Conservation (phyloP, 257 asterid genomes). For the Handroanthus guayacan region DNA sequence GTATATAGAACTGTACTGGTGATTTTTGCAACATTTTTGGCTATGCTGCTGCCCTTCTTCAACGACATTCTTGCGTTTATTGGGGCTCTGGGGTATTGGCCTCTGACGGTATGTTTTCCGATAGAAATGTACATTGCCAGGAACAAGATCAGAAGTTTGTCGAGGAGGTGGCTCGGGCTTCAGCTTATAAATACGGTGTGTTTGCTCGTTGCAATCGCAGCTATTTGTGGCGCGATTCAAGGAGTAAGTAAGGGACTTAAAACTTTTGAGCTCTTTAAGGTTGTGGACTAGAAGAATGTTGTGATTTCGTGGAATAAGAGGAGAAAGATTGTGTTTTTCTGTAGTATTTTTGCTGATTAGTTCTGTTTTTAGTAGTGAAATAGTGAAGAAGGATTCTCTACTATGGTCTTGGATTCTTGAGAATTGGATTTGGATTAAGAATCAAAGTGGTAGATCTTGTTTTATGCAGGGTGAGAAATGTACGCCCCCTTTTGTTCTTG, state of each 20-base stretch:
- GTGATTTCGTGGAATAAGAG: background rate
- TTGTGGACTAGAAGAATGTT: constrained; percentile 33
- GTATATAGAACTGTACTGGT: constrained; percentile 59
- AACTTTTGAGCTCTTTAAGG: constrained; percentile 47
- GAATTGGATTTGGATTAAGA: background rate
- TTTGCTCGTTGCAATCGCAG: constrained; percentile 58
- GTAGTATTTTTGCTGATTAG: background rate
- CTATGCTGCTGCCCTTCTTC: constrained; percentile 62
- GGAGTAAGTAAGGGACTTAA: constrained; percentile 47
- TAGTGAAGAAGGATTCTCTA: background rate
- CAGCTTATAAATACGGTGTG: constrained; percentile 52
- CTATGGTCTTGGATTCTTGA: background rate
- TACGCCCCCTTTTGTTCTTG: too few species aligned
- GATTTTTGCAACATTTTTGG: constrained; percentile 49
- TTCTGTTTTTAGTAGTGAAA: background rate
- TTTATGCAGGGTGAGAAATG: too few species aligned
- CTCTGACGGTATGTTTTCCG: constrained; percentile 63
- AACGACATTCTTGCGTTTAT: constrained; percentile 57
- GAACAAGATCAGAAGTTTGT: constrained; percentile 44
- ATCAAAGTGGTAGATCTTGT: too few species aligned
- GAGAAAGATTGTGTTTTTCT: too few species aligned
- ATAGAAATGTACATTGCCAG: constrained; percentile 54
- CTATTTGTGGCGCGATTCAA: constrained; percentile 65
- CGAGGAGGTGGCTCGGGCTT: constrained; percentile 52
- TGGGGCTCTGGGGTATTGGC: constrained; percentile 69